These are phyloP conservation scores for Gossypioides kirkii DNA, from an alignment of 345 rosid species.

Conservation along the genomic window DNA sequence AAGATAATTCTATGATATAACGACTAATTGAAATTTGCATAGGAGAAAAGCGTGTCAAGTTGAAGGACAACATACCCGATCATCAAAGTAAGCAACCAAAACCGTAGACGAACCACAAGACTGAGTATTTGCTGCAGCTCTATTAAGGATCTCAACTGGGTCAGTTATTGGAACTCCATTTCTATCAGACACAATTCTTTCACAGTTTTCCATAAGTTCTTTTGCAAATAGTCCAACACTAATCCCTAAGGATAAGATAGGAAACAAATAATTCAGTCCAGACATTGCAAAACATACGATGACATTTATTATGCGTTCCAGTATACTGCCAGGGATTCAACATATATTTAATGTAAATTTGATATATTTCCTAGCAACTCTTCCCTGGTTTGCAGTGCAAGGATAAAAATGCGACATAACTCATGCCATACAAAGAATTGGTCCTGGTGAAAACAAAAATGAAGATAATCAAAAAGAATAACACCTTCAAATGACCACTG, in stretches of 20 bases:
- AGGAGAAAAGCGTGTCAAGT: neutral
- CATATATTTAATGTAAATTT: slow-evolving; percentile 9
- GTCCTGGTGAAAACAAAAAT: neutral
- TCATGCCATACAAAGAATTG: neutral
- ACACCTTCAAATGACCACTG: slow-evolving; percentile 78
- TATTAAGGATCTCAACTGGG: slow-evolving; percentile 45
- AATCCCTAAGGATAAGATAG: slow-evolving; percentile 35
- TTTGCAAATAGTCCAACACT: slow-evolving; percentile 41
- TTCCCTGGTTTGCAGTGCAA: neutral
- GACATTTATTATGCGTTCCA: neutral
- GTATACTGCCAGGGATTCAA: neutral
- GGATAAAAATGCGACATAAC: neutral
- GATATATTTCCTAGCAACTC: neutral
- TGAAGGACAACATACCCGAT: slow-evolving; percentile 39
- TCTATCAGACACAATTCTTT: slow-evolving; percentile 36
- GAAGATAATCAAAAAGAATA: neutral
- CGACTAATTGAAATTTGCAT: neutral
- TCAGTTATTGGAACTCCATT: slow-evolving; percentile 27
- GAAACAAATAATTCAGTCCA: neutral
- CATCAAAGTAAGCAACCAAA: slow-evolving; percentile 58
- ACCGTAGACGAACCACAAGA: slow-evolving; percentile 60
- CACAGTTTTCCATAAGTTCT: slow-evolving; percentile 48
- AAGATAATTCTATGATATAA: neutral
- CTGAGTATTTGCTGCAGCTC: slow-evolving; percentile 46
- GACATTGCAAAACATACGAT: neutral